A percentile compares a stretch with the other conserved stretches of the same genome.
These are phyloP conservation scores for Helotiales sp. DNA, from an alignment of 2,329 filamentous ascomycete species.

Conservation along the genomic window DNA sequence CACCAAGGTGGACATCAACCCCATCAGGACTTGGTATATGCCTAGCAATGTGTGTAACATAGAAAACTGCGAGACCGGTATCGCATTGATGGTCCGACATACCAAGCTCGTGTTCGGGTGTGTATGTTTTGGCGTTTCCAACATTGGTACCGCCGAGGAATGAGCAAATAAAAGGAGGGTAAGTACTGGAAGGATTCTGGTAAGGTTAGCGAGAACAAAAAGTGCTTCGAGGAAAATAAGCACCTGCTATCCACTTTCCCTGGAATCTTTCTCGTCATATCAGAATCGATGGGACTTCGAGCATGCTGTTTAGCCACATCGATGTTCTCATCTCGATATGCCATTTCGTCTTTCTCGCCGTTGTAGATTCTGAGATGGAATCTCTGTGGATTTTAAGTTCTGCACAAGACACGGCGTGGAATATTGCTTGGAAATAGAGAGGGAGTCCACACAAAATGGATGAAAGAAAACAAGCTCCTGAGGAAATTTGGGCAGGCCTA, in stretches of 20 bases:
- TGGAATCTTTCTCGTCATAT: constrained; percentile 51
- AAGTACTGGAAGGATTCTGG: constrained; percentile 65
- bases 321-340: constrained; percentile 20
- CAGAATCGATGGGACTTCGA: constrained; percentile 19
- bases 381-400: no score
- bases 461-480: not conserved
- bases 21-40: no score
- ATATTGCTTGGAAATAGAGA: constrained; percentile 1
- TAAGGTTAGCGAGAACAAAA: constrained; percentile 8
- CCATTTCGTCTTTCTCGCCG: constrained; percentile 19
- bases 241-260: constrained; percentile 60
- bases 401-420: no score
- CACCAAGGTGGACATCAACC: no score
- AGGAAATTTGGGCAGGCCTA: constrained; percentile 16
- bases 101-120: constrained; percentile 60
- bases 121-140: constrained; percentile 70
- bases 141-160: constrained; percentile 74
- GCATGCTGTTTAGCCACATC: constrained; percentile 16
- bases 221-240: not conserved
- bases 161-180: constrained; percentile 69
- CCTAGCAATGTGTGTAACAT: constrained; percentile 67
- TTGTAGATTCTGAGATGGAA: not conserved
- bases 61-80: constrained; percentile 67
- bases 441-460: not conserved
- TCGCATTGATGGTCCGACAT: constrained; percentile 68